A percentile compares a stretch with the other conserved stretches of the same genome.
phyloP scores from a whole-genome alignment of 371 early-diverging fungal species.

The Mucor circinelloides region DNA sequence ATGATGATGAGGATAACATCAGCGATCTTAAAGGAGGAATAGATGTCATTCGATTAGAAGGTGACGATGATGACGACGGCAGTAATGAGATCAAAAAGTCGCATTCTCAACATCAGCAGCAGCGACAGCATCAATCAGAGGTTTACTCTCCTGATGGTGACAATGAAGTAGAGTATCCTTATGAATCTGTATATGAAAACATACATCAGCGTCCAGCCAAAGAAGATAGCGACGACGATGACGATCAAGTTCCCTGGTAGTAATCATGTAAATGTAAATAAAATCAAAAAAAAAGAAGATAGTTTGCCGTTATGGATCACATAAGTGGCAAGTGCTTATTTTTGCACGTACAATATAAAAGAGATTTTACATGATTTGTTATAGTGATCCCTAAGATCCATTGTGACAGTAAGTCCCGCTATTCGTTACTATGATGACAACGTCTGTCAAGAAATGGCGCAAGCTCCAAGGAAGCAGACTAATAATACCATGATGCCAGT shows the following conservation, averaged over 20 bases:
- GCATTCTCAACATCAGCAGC: neutral
- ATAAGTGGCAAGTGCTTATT: too few relatives aligned
- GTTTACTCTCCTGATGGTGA: constrained; percentile 67
- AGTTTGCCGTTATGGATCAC: neutral
- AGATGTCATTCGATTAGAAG: constrained; percentile 27
- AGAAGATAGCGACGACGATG: constrained; percentile 8
- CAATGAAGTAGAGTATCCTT: constrained; percentile 59
- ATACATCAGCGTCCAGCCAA: neutral
- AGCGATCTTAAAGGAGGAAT: neutral
- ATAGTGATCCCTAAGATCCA: too few relatives aligned
- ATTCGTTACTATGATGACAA: too few relatives aligned
- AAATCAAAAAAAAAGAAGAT: neutral
- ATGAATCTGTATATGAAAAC: constrained; percentile 41
- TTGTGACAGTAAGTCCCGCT: too few relatives aligned
- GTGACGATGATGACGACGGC: constrained; percentile 1
- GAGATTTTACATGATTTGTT: too few relatives aligned
- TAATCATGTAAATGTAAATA: neutral
- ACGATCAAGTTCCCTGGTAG: constrained; percentile 5
- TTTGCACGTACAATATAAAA: too few relatives aligned
- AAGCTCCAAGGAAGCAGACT: too few relatives aligned
- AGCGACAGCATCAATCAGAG: constrained; percentile 11
- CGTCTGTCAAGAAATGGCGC: too few relatives aligned
- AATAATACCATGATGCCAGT: too few relatives aligned
- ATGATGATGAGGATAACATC: constrained; percentile 23
- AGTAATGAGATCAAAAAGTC: neutral